These are phyloP conservation scores for Globisporangium parvum DNA, from an alignment of 352 stramenopile species.

Conservation along the genomic window DNA sequence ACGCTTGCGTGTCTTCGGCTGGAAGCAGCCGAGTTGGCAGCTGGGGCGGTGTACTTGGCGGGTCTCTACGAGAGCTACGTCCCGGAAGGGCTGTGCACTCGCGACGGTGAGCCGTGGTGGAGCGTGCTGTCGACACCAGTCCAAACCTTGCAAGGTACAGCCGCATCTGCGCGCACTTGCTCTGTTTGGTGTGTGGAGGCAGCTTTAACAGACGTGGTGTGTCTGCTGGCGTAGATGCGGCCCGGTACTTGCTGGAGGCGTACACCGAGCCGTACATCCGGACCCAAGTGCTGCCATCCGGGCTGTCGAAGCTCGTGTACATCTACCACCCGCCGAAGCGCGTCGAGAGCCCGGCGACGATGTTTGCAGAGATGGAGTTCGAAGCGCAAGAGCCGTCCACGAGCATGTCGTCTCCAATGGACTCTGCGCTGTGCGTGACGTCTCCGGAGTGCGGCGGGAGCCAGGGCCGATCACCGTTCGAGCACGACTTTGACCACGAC, in stretches of 20 bases:
- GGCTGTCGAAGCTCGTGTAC: conserved; percentile 71
- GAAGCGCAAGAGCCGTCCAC: conserved; percentile 34
- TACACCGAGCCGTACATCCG: conserved; percentile 78
- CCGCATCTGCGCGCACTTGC: conserved; percentile 5
- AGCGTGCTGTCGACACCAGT: conserved; percentile 56
- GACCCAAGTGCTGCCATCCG: conserved; percentile 61
- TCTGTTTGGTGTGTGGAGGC: conserved; percentile 29
- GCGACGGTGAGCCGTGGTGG: conserved; percentile 62
- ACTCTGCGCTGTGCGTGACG: conserved; percentile 64
- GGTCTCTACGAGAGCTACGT: conserved; percentile 82
- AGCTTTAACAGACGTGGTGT: conserved; percentile 57
- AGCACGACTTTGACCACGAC: conserved; percentile 73
- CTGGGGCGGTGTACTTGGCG: conserved; percentile 78
- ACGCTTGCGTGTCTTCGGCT: conserved; percentile 77
- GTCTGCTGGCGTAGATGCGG: conserved; percentile 64
- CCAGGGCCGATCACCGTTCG: conserved; percentile 59
- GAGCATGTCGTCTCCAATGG: conserved; percentile 48
- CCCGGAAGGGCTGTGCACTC: conserved; percentile 47
- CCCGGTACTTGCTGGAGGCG: conserved; percentile 66
- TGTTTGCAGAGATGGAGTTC: conserved; percentile 34
- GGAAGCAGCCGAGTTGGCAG: conserved; percentile 60
- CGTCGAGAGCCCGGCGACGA: conserved; percentile 40
- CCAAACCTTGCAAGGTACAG: conserved; percentile 80
- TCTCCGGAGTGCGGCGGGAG: conserved; percentile 68
- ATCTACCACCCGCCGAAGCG: conserved; percentile 55